These are phyloP conservation scores for Paramecium pentaurelia DNA, from an alignment of 73 alveolate species.

Conservation along the genomic window DNA sequence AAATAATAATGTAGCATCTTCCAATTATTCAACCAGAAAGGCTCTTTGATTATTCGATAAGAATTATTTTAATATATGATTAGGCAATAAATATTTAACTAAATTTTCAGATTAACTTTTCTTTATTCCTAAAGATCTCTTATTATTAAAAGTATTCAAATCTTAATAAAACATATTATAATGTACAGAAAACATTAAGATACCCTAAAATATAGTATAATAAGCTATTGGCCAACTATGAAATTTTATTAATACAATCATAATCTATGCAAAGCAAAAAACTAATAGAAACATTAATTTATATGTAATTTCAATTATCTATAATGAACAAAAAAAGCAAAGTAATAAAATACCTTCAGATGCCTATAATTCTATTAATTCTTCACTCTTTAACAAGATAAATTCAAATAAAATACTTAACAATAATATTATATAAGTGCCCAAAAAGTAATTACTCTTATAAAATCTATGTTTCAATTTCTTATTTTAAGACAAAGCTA, in stretches of 20 bases:
- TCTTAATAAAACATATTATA: neutral
- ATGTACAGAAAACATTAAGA: neutral
- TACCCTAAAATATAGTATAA: neutral
- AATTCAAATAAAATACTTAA: neutral
- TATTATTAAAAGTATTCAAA: constrained; percentile 21
- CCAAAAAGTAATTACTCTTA: neutral
- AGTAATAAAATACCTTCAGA: constrained; percentile 27
- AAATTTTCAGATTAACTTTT: neutral
- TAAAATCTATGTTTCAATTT: neutral
- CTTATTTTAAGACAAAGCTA: constrained; percentile 5
- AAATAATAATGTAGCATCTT: constrained; percentile 76
- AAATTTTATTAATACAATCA: constrained; percentile 1
- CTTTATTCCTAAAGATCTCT: neutral
- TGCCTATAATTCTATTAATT: neutral
- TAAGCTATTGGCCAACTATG: neutral
- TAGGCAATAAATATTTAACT: constrained; percentile 45
- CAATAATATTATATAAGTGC: neutral
- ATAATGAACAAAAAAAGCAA: neutral
- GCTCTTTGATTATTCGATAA: constrained; percentile 74
- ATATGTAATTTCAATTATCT: neutral
- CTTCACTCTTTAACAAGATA: neutral
- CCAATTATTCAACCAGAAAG: constrained; percentile 75
- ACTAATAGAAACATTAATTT: neutral
- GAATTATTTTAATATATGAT: constrained; percentile 46
- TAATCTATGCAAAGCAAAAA: neutral